These are phyloP conservation scores for Colletotrichum sansevieriae DNA, from an alignment of 2,329 filamentous ascomycete species.

Conservation along the genomic window DNA sequence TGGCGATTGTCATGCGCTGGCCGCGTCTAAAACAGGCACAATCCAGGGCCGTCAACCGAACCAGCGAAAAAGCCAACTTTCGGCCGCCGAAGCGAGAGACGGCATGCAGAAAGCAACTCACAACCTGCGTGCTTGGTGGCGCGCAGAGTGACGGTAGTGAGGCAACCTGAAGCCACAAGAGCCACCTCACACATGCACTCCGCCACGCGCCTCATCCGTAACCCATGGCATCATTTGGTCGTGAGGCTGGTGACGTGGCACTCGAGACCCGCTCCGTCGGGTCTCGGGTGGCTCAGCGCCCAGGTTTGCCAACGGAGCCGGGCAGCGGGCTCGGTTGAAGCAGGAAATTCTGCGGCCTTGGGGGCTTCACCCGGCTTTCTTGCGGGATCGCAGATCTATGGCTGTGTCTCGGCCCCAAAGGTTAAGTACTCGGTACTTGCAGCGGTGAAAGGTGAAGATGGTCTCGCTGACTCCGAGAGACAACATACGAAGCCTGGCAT, in stretches of 20 bases:
- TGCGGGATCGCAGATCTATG: constrained; percentile 37
- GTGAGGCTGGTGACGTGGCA: constrained; percentile 44
- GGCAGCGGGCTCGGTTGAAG: constrained; percentile 10
- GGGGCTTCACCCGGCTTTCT: constrained; percentile 21
- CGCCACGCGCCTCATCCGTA: constrained; percentile 43
- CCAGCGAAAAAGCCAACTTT: constrained; percentile 8
- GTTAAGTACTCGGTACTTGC: constrained; percentile 36
- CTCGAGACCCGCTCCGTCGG: constrained; percentile 18
- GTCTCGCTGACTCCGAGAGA: constrained; percentile 40
- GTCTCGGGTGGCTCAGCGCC: constrained; percentile 38
- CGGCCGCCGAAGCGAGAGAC: constrained; percentile 23
- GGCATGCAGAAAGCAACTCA: constrained; percentile 34
- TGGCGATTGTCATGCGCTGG: constrained; percentile 42
- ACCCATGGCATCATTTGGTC: constrained; percentile 11
- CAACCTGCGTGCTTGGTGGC: constrained; percentile 33
- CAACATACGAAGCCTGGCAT: neutral
- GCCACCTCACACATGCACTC: constrained; percentile 36
- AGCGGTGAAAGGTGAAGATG: constrained; percentile 30
- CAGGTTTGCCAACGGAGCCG: constrained; percentile 15
- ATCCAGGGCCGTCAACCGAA: constrained; percentile 14
- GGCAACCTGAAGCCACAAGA: constrained; percentile 35
- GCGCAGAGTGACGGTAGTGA: constrained; percentile 29
- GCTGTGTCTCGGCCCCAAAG: constrained; percentile 16
- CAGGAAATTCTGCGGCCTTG: constrained; percentile 12
- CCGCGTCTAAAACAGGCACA: constrained; percentile 38